Evolutionary conservation across 805 yeast species (phyloP).

Genomic region (Lipomyces spencermartinsiae): DNA sequence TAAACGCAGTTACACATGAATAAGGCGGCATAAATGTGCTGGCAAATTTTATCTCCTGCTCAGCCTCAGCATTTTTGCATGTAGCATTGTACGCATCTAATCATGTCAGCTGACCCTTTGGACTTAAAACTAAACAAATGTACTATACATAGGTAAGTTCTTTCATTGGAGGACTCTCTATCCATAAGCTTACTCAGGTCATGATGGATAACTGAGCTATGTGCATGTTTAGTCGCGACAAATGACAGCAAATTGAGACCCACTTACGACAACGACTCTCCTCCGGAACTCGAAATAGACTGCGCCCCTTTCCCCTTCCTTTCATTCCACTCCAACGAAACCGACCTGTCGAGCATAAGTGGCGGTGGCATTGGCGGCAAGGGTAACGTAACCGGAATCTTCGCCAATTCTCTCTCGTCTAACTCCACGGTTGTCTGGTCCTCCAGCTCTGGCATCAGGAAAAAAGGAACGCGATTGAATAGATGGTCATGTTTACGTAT

Average conservation of each 20-base stretch:
- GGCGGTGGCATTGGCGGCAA: slow-evolving; percentile 31
- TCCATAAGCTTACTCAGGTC: slow-evolving; percentile 5
- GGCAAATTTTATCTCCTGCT: slow-evolving; percentile 6
- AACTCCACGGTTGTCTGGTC: neutral
- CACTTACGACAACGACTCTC: slow-evolving; percentile 16
- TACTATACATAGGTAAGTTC: slow-evolving; percentile 17
- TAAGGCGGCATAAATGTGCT: slow-evolving; percentile 29
- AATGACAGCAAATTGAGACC: neutral
- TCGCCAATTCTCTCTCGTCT: slow-evolving; percentile 51
- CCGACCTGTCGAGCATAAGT: slow-evolving; percentile 9
- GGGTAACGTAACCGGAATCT: slow-evolving; percentile 45
- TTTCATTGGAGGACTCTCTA: neutral
- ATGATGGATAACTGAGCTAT: slow-evolving; percentile 29
- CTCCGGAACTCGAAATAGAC: slow-evolving; percentile 10
- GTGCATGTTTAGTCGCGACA: neutral
- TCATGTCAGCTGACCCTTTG: neutral
- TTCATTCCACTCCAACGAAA: neutral
- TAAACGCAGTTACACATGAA: slow-evolving; percentile 32
- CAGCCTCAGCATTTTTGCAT: slow-evolving; percentile 15
- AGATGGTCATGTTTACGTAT: slow-evolving; percentile 78
- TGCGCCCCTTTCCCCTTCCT: neutral
- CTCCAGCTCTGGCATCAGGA: slow-evolving; percentile 49
- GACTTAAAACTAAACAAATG: neutral
- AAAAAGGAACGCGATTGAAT: slow-evolving; percentile 77
- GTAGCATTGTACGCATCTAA: slow-evolving; percentile 14